phyloP scores from a whole-genome alignment of 352 stramenopile genomes.

The Pythium chondricola region DNA sequence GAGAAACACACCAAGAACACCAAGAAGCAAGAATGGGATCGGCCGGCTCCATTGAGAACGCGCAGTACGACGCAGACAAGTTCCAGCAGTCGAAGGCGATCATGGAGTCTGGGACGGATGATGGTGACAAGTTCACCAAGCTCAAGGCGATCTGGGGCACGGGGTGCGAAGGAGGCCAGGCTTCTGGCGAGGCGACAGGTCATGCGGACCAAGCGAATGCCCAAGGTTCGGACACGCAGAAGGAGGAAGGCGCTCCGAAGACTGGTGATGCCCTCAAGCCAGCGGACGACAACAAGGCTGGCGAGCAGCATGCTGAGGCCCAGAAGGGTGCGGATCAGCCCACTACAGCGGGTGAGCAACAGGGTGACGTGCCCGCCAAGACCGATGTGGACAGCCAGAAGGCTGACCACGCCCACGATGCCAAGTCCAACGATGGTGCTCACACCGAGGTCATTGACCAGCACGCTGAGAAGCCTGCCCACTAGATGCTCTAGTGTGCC shows the following conservation, averaged over 20 bases:
- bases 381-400: constrained; percentile 7
- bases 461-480: constrained; percentile 18
- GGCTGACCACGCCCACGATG: constrained; percentile 4
- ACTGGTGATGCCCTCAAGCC: no score
- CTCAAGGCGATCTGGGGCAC: constrained; percentile 61
- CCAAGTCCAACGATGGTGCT: constrained; percentile 14
- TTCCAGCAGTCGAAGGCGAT: constrained; percentile 64
- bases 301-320: background rate
- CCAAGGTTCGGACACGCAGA: background rate
- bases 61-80: constrained; percentile 52
- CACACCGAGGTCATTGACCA: constrained; percentile 13
- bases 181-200: no score
- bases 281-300: no score
- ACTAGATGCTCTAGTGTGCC: constrained; percentile 4
- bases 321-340: constrained; percentile 1
- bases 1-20: background rate
- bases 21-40: constrained; percentile 31
- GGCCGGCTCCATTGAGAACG: constrained; percentile 44
- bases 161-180: no score
- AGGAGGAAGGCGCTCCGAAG: no score
- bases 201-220: constrained; percentile 8
- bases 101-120: constrained; percentile 51
- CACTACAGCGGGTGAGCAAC: background rate
- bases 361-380: constrained; percentile 1
- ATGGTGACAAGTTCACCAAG: constrained; percentile 66